phyloP scores from a whole-genome alignment of 345 rosid genomes.

The Salix brachista region DNA sequence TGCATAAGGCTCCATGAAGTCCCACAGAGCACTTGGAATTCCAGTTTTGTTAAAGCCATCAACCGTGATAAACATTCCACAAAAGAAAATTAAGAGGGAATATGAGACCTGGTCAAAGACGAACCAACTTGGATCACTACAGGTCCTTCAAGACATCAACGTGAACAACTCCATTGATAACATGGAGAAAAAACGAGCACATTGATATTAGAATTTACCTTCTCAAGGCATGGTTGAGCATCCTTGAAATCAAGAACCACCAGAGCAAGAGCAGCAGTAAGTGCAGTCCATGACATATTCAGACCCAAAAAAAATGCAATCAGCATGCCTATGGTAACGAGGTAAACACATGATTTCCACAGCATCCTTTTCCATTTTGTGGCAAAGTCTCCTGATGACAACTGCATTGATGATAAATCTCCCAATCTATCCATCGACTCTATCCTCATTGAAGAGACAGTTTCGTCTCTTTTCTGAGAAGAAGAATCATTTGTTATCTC shows the following conservation, averaged over 20 bases:
- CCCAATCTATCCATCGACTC: conserved; percentile 8
- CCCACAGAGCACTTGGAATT: conserved; percentile 71
- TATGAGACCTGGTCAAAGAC: conserved; percentile 62
- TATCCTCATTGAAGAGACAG: conserved; percentile 18
- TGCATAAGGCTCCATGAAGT: conserved; percentile 70
- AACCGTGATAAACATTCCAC: conserved; percentile 89
- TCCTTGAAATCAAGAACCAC: conserved; percentile 81
- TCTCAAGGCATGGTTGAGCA: conserved; percentile 72
- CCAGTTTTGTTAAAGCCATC: conserved; percentile 83
- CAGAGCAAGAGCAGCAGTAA: conserved; percentile 78
- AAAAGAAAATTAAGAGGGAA: conserved; percentile 72
- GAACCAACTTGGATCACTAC: not conserved
- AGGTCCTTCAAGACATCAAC: not conserved
- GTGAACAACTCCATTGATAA: not conserved
- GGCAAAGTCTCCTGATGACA: conserved; percentile 14
- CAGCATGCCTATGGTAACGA: conserved; percentile 64
- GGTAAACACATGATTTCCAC: conserved; percentile 64
- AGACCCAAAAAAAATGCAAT: conserved; percentile 62
- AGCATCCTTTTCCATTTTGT: conserved; percentile 45
- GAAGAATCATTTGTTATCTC: conserved; percentile 21
- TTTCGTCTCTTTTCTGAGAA: conserved; percentile 22
- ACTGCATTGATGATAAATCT: conserved; percentile 3
- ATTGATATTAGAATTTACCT: conserved; percentile 38
- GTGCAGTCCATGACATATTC: conserved; percentile 89
- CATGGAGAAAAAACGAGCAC: not conserved